These are phyloP conservation scores for Chrysoporthe puriensis DNA, from an alignment of 2,329 filamentous ascomycete genomes.

Conservation along the genomic window DNA sequence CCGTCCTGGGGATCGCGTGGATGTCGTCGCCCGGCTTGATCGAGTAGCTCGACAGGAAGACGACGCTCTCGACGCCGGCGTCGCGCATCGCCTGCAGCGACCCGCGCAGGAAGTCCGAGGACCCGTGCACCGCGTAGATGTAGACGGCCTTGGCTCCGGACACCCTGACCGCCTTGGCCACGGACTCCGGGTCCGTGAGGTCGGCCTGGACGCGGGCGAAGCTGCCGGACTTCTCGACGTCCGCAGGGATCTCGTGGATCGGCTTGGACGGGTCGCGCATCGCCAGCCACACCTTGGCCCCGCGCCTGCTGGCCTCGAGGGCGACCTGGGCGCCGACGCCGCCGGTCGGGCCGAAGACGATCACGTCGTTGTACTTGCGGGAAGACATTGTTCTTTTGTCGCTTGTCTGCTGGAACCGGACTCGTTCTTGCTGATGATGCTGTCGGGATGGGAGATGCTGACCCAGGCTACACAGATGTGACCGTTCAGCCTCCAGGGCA, in stretches of 20 bases:
- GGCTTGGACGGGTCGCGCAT: slow-evolving; percentile 40
- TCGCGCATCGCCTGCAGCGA: slow-evolving; percentile 47
- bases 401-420: background rate
- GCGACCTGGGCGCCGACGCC: slow-evolving; percentile 47
- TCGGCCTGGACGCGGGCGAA: slow-evolving; percentile 42
- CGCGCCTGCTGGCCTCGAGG: slow-evolving; percentile 41
- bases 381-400: slow-evolving; percentile 8
- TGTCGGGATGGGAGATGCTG: background rate
- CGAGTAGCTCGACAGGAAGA: slow-evolving; percentile 46
- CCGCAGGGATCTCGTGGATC: slow-evolving; percentile 36
- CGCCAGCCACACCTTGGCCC: slow-evolving; percentile 40
- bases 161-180: slow-evolving; percentile 44
- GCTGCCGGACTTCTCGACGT: slow-evolving; percentile 23
- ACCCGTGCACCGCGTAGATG: slow-evolving; percentile 45
- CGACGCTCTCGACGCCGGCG: slow-evolving; percentile 48
- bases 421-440: background rate
- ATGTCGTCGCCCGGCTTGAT: slow-evolving; percentile 36
- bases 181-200: slow-evolving; percentile 44
- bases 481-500: background rate
- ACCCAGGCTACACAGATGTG: background rate
- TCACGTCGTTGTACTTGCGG: slow-evolving; percentile 34
- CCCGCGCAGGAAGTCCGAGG: slow-evolving; percentile 44
- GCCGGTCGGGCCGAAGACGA: slow-evolving; percentile 56
- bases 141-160: slow-evolving; percentile 52
- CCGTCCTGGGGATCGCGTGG: slow-evolving; percentile 33